These are phyloP conservation scores for Cyclotella sp. DNA, from an alignment of 108 stramenopile species.

Conservation along the genomic window DNA sequence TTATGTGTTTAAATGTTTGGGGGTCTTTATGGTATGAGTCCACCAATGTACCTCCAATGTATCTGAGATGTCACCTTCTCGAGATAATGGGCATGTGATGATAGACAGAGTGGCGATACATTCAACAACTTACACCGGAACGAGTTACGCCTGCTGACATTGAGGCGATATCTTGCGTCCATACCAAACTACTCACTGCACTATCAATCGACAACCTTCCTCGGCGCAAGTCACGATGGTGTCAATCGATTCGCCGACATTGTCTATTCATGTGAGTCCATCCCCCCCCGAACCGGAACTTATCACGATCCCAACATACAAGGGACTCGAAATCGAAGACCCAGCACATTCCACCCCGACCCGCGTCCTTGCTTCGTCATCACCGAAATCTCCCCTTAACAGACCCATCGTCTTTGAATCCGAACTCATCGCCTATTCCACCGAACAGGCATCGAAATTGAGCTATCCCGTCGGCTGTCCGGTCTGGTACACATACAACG, in stretches of 20 bases:
- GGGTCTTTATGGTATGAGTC: too few relatives aligned
- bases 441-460: neutral
- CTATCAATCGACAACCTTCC: neutral
- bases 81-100: too few relatives aligned
- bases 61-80: too few relatives aligned
- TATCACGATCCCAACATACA: too few relatives aligned
- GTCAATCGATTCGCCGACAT: neutral
- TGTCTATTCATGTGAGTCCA: neutral
- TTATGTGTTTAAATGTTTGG: too few relatives aligned
- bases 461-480: slow-evolving; percentile 11
- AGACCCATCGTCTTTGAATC: neutral
- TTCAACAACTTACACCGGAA: too few relatives aligned
- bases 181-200: neutral
- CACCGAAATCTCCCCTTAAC: neutral
- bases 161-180: neutral
- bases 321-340: too few relatives aligned
- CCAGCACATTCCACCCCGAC: too few relatives aligned
- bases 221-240: neutral
- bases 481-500: slow-evolving; percentile 9
- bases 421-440: slow-evolving; percentile 13
- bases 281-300: neutral
- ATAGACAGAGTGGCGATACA: too few relatives aligned
- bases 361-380: too few relatives aligned
- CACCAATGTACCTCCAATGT: too few relatives aligned
- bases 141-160: too few relatives aligned